These are phyloP conservation scores for Cladophialophora bantiana DNA, from an alignment of 2,329 filamentous ascomycete species.

Conservation along the genomic window DNA sequence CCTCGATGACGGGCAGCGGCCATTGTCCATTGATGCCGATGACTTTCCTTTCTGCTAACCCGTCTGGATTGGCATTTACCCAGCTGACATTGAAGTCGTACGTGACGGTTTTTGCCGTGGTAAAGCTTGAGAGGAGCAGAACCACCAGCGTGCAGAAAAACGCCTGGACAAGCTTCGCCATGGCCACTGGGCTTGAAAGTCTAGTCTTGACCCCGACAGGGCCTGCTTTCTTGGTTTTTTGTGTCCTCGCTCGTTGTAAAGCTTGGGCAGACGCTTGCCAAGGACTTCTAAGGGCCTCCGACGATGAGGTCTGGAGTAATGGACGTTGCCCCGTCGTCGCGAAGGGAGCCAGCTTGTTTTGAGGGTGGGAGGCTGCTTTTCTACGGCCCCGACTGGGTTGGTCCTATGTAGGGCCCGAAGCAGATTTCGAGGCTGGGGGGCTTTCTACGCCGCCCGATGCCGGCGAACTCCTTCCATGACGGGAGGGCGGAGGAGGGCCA, in stretches of 20 bases:
- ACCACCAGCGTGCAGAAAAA: background rate
- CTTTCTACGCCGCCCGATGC: slow-evolving; percentile 2
- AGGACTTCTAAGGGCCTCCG: background rate
- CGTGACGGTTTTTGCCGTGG: slow-evolving; percentile 47
- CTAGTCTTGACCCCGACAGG: slow-evolving; percentile 6
- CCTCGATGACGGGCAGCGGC: slow-evolving; percentile 74
- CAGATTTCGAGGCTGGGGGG: background rate
- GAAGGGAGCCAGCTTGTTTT: background rate
- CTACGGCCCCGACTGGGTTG: background rate
- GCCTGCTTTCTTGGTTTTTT: background rate
- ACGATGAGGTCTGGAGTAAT: background rate
- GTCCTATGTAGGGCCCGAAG: background rate
- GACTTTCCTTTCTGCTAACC: slow-evolving; percentile 58
- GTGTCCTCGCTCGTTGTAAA: background rate
- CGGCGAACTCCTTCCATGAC: background rate
- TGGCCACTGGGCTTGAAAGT: slow-evolving; percentile 2
- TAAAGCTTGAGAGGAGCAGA: slow-evolving; percentile 18
- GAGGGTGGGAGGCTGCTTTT: background rate
- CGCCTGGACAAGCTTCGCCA: slow-evolving; percentile 22
- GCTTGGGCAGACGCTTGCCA: slow-evolving; percentile 5
- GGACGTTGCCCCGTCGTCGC: background rate
- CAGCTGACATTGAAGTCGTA: slow-evolving; percentile 63
- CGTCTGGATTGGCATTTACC: slow-evolving; percentile 64
- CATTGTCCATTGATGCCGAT: slow-evolving; percentile 78
- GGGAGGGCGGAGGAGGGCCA: background rate